These are phyloP conservation scores for Lathyrus aphaca DNA, from an alignment of 306 rosid species.

Conservation along the genomic window DNA sequence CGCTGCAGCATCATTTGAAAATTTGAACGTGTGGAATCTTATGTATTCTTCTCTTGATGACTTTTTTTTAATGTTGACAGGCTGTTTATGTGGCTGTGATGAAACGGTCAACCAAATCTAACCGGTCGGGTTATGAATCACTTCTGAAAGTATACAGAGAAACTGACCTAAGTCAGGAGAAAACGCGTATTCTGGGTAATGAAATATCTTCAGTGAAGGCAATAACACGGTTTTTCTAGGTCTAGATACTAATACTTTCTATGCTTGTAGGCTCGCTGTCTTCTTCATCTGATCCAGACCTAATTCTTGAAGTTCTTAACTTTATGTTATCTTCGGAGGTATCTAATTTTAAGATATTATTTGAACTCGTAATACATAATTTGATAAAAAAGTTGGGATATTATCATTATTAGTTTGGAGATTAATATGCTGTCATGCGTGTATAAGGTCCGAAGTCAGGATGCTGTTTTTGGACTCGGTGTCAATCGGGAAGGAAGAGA, in stretches of 20 bases:
- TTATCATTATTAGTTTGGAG: conserved; percentile 27
- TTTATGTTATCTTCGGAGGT: conserved; percentile 59
- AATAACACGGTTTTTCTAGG: conserved; percentile 17
- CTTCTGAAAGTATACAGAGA: conserved; percentile 82
- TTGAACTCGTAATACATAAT: conserved; percentile 29
- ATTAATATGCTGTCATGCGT: conserved; percentile 36
- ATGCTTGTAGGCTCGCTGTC: conserved; percentile 49
- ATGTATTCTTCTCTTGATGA: conserved; percentile 33
- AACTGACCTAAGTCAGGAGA: conserved; percentile 88
- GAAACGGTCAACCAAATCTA: conserved; percentile 59
- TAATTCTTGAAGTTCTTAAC: conserved; percentile 54
- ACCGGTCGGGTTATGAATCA: conserved; percentile 69
- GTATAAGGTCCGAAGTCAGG: conserved; percentile 85
- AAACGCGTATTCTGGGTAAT: conserved; percentile 83
- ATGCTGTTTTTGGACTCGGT: conserved; percentile 70
- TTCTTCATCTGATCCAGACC: conserved; percentile 51
- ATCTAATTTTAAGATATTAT: conserved; percentile 29
- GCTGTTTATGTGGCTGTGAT: conserved; percentile 86
- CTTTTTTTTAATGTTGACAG: conserved; percentile 57
- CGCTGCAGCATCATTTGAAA: conserved; percentile 34
- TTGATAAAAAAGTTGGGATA: conserved; percentile 10
- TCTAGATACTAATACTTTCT: conserved; percentile 28
- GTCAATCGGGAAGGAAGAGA: conserved; percentile 72
- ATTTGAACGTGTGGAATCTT: conserved; percentile 6
- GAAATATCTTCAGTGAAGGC: conserved; percentile 8